phyloP scores from a whole-genome alignment of 2,329 filamentous ascomycete genomes.

The Cladorrhinum sp. region DNA sequence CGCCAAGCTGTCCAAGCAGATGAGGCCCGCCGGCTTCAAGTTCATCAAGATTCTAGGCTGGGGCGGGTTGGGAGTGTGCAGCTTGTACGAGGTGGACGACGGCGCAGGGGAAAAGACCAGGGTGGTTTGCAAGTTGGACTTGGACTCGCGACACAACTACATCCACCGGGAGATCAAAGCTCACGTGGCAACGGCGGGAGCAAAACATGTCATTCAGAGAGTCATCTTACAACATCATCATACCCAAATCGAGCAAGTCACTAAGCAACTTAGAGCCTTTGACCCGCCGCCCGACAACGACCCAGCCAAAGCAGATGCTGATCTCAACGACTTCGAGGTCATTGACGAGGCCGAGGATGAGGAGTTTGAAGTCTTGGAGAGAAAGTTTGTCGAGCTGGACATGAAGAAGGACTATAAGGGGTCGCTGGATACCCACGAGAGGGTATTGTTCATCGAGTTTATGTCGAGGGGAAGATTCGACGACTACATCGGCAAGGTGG shows the following conservation, averaged over 20 bases:
- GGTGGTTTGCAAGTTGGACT: slow-evolving; percentile 14
- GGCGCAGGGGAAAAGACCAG: neutral
- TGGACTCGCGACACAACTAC: neutral
- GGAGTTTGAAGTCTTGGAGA: slow-evolving; percentile 4
- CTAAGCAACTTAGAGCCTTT: neutral
- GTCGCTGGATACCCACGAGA: slow-evolving; percentile 9
- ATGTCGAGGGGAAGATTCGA: slow-evolving; percentile 17
- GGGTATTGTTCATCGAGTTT: slow-evolving; percentile 20
- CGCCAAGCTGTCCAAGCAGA: neutral
- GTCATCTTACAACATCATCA: neutral
- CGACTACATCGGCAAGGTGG: slow-evolving; percentile 6
- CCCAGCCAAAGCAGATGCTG: neutral
- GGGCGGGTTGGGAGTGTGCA: slow-evolving; percentile 14
- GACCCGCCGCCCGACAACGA: neutral
- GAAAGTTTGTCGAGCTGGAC: neutral
- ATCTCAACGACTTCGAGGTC: neutral
- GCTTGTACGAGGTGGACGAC: slow-evolving; percentile 7
- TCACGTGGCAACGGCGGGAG: slow-evolving; percentile 12
- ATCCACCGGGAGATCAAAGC: neutral
- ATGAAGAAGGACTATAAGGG: slow-evolving; percentile 13
- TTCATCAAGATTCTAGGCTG: slow-evolving; percentile 12
- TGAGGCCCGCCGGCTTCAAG: neutral
- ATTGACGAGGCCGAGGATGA: neutral
- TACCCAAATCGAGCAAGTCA: neutral
- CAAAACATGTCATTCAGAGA: slow-evolving; percentile 13